phyloP scores from a whole-genome alignment of 2,329 filamentous ascomycete genomes.

The Chrysosporium keratinophilum region DNA sequence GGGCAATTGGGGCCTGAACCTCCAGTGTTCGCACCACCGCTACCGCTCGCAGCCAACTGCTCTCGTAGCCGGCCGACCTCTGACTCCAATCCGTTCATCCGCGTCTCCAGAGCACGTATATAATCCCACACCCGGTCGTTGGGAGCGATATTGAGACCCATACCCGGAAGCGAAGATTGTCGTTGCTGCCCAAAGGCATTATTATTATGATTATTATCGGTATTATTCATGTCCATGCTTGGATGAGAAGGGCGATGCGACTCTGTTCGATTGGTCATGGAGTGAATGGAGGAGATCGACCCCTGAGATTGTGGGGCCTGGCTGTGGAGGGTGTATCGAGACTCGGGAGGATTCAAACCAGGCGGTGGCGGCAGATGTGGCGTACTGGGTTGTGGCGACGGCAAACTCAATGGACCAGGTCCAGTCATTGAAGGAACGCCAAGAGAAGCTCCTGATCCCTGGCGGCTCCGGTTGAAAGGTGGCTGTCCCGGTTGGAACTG shows the following conservation, averaged over 20 bases:
- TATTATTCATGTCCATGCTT: constrained; percentile 8
- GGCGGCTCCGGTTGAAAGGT: constrained; percentile 20
- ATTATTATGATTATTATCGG: constrained; percentile 12
- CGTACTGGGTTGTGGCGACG: constrained; percentile 15
- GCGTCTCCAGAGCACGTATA: constrained; percentile 25
- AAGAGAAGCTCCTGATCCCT: constrained; percentile 9
- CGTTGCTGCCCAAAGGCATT: constrained; percentile 11
- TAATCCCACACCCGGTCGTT: constrained; percentile 23
- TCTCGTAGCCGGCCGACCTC: constrained; percentile 25
- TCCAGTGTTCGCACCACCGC: not conserved
- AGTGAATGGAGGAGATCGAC: constrained; percentile 1
- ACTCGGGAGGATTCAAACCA: constrained; percentile 26
- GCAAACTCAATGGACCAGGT: constrained; percentile 12
- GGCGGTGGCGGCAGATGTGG: constrained; percentile 29
- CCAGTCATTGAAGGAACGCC: constrained; percentile 9
- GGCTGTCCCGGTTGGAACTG: constrained; percentile 31
- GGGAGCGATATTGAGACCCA: constrained; percentile 6
- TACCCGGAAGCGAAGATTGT: constrained; percentile 11
- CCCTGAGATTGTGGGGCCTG: constrained; percentile 23
- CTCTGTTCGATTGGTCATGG: constrained; percentile 17
- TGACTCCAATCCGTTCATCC: constrained; percentile 26
- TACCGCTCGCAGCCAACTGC: constrained; percentile 17
- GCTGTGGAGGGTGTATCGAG: constrained; percentile 29
- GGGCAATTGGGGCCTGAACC: constrained; percentile 10
- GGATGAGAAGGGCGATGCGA: constrained; percentile 8